Evolutionary conservation across 805 yeast genomes (phyloP).

Genomic region (Starmerella cellae): DNA sequence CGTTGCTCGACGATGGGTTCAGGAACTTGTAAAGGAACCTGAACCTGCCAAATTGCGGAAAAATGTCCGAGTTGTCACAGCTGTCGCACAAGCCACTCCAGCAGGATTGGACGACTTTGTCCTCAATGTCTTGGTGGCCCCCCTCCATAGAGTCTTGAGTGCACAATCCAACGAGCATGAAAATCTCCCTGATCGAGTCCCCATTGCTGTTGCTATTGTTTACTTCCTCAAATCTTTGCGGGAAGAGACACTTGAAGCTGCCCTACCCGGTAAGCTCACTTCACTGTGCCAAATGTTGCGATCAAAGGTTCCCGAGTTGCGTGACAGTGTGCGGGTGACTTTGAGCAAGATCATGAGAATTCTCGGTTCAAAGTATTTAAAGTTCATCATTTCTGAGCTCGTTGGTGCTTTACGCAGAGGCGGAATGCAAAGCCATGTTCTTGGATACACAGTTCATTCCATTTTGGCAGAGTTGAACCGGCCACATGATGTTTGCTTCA

Average conservation of each 20-base stretch:
- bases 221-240: conserved; percentile 52
- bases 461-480: conserved; percentile 43
- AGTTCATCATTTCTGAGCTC: conserved; percentile 65
- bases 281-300: conserved; percentile 80
- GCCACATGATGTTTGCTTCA: conserved; percentile 5
- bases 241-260: conserved; percentile 39
- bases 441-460: conserved; percentile 75
- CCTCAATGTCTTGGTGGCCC: conserved; percentile 45
- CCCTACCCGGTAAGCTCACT: conserved; percentile 72
- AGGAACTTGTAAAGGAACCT: conserved; percentile 34
- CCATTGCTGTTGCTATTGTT: conserved; percentile 69
- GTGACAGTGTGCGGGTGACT: conserved; percentile 73
- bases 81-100: conserved; percentile 18
- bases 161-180: conserved; percentile 51
- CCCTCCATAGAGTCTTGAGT: conserved; percentile 42
- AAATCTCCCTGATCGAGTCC: conserved; percentile 61
- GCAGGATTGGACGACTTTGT: conserved; percentile 30
- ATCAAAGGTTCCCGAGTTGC: conserved; percentile 69
- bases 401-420: conserved; percentile 72
- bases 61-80: conserved; percentile 36
- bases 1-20: conserved; percentile 52
- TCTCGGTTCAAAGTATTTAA: conserved; percentile 62
- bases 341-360: conserved; percentile 49
- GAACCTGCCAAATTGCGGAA: conserved; percentile 34
- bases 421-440: conserved; percentile 72